Evolutionary conservation across 192 early-diverging fungal genomes (phyloP).

Genomic region (Coemansia sp.): DNA sequence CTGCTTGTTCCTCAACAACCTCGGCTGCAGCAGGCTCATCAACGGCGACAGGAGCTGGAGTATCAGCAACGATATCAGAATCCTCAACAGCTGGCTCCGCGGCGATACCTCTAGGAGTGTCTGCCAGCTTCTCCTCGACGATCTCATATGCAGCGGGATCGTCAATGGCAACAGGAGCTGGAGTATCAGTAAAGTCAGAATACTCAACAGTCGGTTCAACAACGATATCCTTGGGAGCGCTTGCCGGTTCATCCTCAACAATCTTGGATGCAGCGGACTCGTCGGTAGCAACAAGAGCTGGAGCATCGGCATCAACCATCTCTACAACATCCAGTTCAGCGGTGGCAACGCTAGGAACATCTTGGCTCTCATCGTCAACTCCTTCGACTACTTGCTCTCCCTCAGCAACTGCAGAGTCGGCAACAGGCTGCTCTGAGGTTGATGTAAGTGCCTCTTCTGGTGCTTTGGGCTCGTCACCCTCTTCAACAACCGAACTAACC

Average conservation of each 20-base stretch:
- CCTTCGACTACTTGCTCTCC: too few species aligned
- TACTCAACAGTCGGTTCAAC: not conserved
- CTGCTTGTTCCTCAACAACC: too few species aligned
- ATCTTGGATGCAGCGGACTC: not conserved
- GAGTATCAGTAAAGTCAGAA: too few species aligned
- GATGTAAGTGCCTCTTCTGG: conserved; percentile 1
- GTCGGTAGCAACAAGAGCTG: too few species aligned
- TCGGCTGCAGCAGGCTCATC: not conserved
- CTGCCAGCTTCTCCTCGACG: too few species aligned
- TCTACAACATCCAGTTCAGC: not conserved
- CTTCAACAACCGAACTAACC: not conserved
- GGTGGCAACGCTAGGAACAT: not conserved
- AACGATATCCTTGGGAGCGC: not conserved
- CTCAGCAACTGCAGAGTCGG: too few species aligned
- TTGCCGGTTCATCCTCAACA: too few species aligned
- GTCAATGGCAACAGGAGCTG: too few species aligned
- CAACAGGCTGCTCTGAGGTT: too few species aligned
- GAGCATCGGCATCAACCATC: too few species aligned
- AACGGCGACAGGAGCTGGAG: too few species aligned
- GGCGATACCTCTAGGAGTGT: not conserved
- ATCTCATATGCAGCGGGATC: not conserved
- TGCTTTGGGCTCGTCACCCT: not conserved
- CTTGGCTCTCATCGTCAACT: not conserved
- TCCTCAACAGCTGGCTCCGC: conserved; percentile 1
- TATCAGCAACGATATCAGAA: too few species aligned